phyloP scores from a whole-genome alignment of 148 eudicot genomes.

The Tetragonia tetragonoides region DNA sequence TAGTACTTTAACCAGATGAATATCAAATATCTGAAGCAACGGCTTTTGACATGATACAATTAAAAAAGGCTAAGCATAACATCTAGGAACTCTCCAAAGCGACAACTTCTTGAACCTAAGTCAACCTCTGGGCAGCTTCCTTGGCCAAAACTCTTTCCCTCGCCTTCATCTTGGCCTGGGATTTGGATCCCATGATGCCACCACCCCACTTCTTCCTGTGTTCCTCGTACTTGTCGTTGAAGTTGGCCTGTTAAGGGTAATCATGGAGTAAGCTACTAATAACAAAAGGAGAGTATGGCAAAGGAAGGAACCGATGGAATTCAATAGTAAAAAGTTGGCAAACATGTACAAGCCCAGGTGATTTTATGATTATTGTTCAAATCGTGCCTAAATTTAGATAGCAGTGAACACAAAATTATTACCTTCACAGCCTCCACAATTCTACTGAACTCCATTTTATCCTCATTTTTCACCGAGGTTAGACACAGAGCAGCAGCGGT shows the following conservation, averaged over 20 bases:
- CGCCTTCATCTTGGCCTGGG: constrained; percentile 91
- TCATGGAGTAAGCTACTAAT: background rate
- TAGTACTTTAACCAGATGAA: too few species aligned
- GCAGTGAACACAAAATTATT: background rate
- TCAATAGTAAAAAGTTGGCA: too few species aligned
- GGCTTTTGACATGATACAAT: too few species aligned
- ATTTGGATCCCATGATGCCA: constrained; percentile 91
- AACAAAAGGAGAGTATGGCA: background rate
- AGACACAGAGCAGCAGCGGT: constrained; percentile 74
- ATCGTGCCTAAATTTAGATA: background rate
- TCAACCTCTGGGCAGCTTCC: constrained; percentile 87
- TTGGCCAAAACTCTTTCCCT: constrained; percentile 80
- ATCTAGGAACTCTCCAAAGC: too few species aligned
- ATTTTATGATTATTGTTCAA: background rate
- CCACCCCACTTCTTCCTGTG: constrained; percentile 97
- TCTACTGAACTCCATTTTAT: constrained; percentile 82
- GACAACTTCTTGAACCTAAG: too few species aligned
- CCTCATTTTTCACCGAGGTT: constrained; percentile 83
- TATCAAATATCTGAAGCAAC: too few species aligned
- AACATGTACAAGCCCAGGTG: too few species aligned
- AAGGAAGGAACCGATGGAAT: too few species aligned
- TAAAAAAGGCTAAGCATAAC: too few species aligned
- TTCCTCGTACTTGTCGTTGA: constrained; percentile 91
- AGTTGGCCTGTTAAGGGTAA: constrained; percentile 58
- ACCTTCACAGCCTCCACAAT: constrained; percentile 92